Percentiles rank a stretch among this genome's conserved stretches.
phyloP scores from a whole-genome alignment of 2,329 filamentous ascomycete genomes.

The Colletotrichum higginsianum region DNA sequence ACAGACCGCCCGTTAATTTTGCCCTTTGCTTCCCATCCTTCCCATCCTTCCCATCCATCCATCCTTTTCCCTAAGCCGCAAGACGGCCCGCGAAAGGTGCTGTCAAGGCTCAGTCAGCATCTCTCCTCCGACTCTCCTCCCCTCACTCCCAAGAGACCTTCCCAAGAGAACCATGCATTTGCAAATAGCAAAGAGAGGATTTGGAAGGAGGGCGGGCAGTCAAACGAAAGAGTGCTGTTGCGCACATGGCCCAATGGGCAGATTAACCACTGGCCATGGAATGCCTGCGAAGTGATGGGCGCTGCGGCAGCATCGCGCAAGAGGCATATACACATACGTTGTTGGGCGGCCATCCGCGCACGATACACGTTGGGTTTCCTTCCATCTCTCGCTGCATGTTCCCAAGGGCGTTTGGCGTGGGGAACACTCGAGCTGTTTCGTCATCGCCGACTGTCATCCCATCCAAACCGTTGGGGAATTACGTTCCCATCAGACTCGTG shows the following conservation, averaged over 20 bases:
- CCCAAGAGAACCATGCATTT: not conserved
- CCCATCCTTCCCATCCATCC: not conserved
- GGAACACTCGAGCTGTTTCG: not conserved
- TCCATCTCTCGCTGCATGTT: too few species aligned
- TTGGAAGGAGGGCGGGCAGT: too few species aligned
- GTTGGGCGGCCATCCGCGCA: not conserved
- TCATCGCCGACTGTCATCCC: not conserved
- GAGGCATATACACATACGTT: not conserved
- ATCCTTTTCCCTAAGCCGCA: not conserved
- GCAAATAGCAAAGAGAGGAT: not conserved
- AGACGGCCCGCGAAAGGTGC: conserved; percentile 11
- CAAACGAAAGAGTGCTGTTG: too few species aligned
- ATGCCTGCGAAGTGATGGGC: conserved; percentile 16
- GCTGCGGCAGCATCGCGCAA: conserved; percentile 11
- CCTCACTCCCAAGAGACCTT: not conserved
- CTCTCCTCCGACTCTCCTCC: not conserved
- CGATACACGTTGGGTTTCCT: conserved; percentile 14
- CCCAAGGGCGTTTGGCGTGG: too few species aligned
- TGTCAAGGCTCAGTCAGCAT: conserved; percentile 12
- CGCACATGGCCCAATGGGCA: conserved; percentile 33
- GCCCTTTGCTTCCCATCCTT: not conserved
- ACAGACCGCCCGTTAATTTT: not conserved
- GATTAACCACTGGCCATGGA: not conserved
- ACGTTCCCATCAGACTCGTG: not conserved
- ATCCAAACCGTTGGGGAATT: not conserved